Base-by-base conservation (phyloP, 495 filamentous ascomycete species). In the Cercophora samala region DNA sequence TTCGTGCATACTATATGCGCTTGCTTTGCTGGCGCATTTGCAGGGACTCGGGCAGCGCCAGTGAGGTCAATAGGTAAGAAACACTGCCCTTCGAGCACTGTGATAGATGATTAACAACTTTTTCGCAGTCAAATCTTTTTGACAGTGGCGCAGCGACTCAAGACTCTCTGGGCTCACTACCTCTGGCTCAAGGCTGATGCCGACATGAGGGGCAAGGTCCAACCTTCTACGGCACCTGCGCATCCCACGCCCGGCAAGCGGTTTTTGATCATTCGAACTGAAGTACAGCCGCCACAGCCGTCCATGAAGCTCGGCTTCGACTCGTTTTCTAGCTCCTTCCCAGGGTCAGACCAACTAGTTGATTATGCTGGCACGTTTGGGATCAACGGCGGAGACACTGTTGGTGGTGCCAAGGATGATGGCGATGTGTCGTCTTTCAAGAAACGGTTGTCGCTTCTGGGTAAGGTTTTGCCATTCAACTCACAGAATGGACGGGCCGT, bases 1-100 rank as follows among this genome's bases (percentile, higher is more conserved):
- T 97, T 26, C 86, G 95, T 67, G 91, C 93, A 19, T 99, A 98
- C 77, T 98, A 89, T 73, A 95, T 97, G 87, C 92, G 95, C 51
- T 76, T 99, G 46, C 76, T 97, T 18, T 97, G 93, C 78, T 99
- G 95, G 95, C 88, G 96, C 52, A 73, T 98, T 15, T 95, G 89
- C 65, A 83, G 95, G 65, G 91, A 90, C 73, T 87, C 89, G 67
- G 91, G 88, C 5, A 86, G 85, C 59, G 82, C 85, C 8, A 86
- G 87, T 46, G 82, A 85, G 37, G 73, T 89, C 55, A 92, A 97
- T 70, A 79, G 81, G 90, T 93, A 82, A 84, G 90, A 82, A 63
- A 54, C n/a, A 21, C 29, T 42, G 55, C 23, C 26, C 2, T 11
- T 22, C 18, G 23, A 63, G 9, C 21, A 23, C 54, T 4, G 11